Percentiles rank a stretch among this genome's conserved stretches.
These are phyloP conservation scores for Casuarina equisetifolia DNA, from an alignment of 306 rosid genomes.

Conservation along the genomic window DNA sequence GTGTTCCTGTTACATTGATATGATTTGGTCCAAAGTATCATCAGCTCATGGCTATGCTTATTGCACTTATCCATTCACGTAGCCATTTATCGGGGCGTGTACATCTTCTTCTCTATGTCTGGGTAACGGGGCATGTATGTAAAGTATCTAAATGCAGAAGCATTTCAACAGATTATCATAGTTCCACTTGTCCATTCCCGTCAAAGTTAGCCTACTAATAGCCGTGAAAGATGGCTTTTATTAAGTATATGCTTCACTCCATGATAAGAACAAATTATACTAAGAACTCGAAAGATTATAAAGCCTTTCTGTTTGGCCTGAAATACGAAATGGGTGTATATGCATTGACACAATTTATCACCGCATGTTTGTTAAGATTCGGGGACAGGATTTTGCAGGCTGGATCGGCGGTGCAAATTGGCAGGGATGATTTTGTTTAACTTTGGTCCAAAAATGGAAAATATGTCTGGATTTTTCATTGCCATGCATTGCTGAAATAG, in stretches of 20 bases:
- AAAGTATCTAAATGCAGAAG: not conserved
- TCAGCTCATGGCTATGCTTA: not conserved
- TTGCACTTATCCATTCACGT: not conserved
- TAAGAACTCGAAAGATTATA: no score
- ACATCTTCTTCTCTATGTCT: not conserved
- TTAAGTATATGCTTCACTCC: no score
- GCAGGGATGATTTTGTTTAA: not conserved
- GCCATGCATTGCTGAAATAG: not conserved
- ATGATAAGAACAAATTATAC: no score
- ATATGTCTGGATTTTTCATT: not conserved
- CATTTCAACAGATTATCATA: not conserved
- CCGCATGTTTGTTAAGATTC: not conserved
- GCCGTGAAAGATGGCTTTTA: not conserved
- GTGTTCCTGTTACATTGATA: not conserved
- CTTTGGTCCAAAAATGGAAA: not conserved
- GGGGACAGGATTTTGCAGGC: not conserved
- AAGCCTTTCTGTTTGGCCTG: no score
- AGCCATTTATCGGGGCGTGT: not conserved
- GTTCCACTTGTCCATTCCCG: not conserved
- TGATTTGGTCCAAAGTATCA: not conserved
- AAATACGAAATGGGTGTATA: no score
- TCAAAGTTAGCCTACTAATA: not conserved
- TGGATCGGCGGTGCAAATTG: not conserved
- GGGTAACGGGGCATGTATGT: not conserved
- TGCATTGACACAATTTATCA: no score